Evolutionary conservation across 148 eudicot species (phyloP), one percentile per base, ranked within the genome.

Genomic region (Arbutus unedo): DNA sequence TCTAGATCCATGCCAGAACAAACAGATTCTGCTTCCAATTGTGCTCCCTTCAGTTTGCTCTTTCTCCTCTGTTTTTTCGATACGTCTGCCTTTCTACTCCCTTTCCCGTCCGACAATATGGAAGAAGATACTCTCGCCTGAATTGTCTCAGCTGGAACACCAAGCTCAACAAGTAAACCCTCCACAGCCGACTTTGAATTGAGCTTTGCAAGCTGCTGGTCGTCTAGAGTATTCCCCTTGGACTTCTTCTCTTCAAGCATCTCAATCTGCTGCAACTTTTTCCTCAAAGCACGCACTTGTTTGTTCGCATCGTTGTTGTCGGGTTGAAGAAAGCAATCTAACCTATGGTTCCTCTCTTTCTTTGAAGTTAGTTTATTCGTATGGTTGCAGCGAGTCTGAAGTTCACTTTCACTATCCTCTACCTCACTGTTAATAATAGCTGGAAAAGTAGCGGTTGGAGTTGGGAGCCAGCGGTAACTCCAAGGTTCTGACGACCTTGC

Each of bases 241-340:
- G 83, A 87, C 76, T 67, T 92, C 85, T 93, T 97, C 54, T 89
- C 95, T 85, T 97, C 98, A 77, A 97, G 97, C 88, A 94, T 89
- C 88, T 97, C 99, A 88, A 97, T 94, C 90, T 97, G 99, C 83
- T 97, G 99, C 90, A 97, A 86, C 88, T 97, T 97, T 85, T 94
- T 97, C 81, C 91, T 85, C 74, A 93, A 78, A 45, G 93, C 87
- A 79, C 97, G 91, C 38, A 94, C 91, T 89, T 90, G 89, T 85
- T 91, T 94, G 80, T 86, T 82, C 19, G 78, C 89, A 57, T 83
- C 91, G 74, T 90, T 87, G 57, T 83, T 25, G 48, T 83, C 16
- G 56, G 91, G 79, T 76, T 88, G 90, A 56, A 93, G 81, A 86
- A 93, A 94, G 87, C 88, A 88, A 82, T 87, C 90, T 23, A 85